Evolutionary conservation across 495 filamentous ascomycete species (phyloP), one percentile per base, ranked within the genome.

Genomic region (Penicillium nucicola): DNA sequence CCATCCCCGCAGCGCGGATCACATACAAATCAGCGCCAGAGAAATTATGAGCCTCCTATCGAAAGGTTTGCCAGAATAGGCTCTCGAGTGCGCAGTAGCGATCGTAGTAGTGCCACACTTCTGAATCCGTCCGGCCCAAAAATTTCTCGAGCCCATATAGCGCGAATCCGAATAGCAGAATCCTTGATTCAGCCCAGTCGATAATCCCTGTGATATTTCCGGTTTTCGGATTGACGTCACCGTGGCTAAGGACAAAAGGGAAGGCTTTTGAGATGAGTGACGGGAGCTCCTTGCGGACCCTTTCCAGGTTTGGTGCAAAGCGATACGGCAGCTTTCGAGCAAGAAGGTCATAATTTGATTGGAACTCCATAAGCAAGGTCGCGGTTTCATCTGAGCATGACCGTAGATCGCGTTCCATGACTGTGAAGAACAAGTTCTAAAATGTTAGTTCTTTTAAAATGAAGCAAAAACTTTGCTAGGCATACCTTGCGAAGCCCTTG

Each of bases 141-240:
- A 69, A 15, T 53, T 72, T 74, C 57, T 69, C 55, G 31, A 77
- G 52, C 18, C 54, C 72, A 31, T 53, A 77, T 25, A 79, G 65
- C 14, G 73, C 56, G 14, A 74, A 59, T 20, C 74, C 73, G 41
- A 78, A 79, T 13, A 72, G 74, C 5, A 62, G 57, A 49, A 76
- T 61, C 18, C 50, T 70, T 30, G 73, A 62, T 28, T 77, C 70
- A 31, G 70, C 67, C 72, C 68, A 77, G 61, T 79, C 75, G 30
- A 79, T 49, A 46, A 74, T 61, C 22, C 72, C 73, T 18, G 61
- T 77, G 43, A 77, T 72, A 44, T 62, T 37, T 19, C 71, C 70
- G 4, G 58, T 70, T 52, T 58, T 34, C 5, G 65, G 58, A 36
- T 76, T 64, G 22, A 74, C 48, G 54, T 80, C 76, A 10, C 56